phyloP scores from a whole-genome alignment of 176 grass and related monocot genomes.

The Cocos nucifera region DNA sequence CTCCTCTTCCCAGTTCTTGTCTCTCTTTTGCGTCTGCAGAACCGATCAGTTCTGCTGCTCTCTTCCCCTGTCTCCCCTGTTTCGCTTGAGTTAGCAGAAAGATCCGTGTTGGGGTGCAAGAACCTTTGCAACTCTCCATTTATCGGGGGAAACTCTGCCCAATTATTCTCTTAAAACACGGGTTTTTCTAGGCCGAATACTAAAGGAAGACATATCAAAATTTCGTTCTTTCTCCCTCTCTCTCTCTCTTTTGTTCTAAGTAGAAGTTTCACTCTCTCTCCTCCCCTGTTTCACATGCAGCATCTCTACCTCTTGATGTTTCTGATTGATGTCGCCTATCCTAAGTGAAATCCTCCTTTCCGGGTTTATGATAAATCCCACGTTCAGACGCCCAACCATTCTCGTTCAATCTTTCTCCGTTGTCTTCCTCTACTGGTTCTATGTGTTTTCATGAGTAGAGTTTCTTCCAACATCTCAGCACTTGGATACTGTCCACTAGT shows the following conservation, averaged over 20 bases:
- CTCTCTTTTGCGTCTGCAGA: not conserved
- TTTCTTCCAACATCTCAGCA: not conserved
- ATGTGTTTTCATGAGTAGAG: slow-evolving; percentile 69
- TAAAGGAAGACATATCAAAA: not conserved
- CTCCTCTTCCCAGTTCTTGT: slow-evolving; percentile 9
- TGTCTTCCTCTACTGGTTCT: slow-evolving; percentile 95
- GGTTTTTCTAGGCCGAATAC: no score
- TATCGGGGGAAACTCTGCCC: no score
- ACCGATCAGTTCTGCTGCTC: no score
- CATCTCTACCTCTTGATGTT: not conserved
- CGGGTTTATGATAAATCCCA: slow-evolving; percentile 70
- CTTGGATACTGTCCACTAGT: no score
- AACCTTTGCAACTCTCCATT: no score
- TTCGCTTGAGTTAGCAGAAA: no score
- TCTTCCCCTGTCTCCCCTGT: no score
- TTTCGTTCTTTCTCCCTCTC: not conserved
- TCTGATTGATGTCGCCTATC: slow-evolving; percentile 19
- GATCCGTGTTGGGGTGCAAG: no score
- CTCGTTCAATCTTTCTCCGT: slow-evolving; percentile 78
- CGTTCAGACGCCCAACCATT: slow-evolving; percentile 28
- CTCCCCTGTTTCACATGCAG: slow-evolving; percentile 2
- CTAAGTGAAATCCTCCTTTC: slow-evolving; percentile 16
- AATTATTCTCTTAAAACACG: no score
- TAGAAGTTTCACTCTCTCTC: not conserved
- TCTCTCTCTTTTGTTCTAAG: not conserved